Conservation (phyloP, 495 filamentous ascomycete species). For the Xylaria bambusicola region DNA sequence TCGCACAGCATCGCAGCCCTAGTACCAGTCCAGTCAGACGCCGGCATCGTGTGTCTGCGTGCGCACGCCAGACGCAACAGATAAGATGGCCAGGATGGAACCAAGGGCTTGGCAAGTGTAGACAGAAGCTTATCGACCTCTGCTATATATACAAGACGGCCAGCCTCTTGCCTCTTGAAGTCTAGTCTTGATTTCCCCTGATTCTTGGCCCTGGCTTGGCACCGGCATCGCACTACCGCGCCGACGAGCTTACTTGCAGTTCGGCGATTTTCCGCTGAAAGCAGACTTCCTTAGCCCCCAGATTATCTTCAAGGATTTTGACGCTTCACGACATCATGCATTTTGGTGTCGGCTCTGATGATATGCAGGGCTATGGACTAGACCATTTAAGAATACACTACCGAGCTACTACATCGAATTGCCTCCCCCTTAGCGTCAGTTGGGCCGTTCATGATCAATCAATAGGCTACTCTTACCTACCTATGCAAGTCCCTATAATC, state of each 20-base stretch:
- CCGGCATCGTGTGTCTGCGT: background rate
- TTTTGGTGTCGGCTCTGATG: background rate
- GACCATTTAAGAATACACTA: background rate
- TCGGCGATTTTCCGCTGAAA: background rate
- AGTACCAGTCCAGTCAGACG: background rate
- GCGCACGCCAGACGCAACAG: too few relatives aligned
- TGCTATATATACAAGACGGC: background rate
- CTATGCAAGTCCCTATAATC: background rate
- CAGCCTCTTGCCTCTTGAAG: conserved; percentile 17
- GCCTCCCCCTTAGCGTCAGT: background rate
- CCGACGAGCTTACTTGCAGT: conserved; percentile 7
- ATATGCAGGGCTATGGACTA: background rate
- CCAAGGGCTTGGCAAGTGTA: background rate
- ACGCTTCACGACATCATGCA: conserved; percentile 6
- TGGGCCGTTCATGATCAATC: background rate
- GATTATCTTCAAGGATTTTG: background rate
- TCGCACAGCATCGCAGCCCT: background rate
- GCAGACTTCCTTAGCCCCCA: background rate
- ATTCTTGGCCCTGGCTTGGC: conserved; percentile 11
- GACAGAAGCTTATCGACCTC: conserved; percentile 17
- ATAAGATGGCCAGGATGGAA: conserved; percentile 10
- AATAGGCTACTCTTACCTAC: background rate
- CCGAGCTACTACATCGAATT: background rate
- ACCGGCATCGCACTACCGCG: background rate
- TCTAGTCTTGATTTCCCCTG: conserved; percentile 5